Percentiles rank a stretch among this genome's conserved stretches.
Conservation (phyloP, 257 asterid genomes). For the Nicotiana tomentosiformis region DNA sequence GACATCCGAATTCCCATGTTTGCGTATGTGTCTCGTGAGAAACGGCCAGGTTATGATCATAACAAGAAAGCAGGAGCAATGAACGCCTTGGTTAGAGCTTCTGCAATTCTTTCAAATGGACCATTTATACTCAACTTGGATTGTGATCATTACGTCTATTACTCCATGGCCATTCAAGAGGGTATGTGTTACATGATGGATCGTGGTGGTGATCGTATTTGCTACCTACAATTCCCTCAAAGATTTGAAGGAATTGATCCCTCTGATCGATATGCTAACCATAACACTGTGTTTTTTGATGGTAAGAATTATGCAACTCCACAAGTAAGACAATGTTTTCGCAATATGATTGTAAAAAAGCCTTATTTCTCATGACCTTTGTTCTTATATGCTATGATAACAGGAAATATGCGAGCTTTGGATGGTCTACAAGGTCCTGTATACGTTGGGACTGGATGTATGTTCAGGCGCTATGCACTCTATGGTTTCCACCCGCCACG, state of each 20-base stretch:
- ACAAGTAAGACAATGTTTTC: not conserved
- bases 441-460: slow-evolving; percentile 92
- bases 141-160: slow-evolving; percentile 87
- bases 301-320: slow-evolving; percentile 34
- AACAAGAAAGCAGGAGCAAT: slow-evolving; percentile 99
- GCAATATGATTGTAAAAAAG: not conserved
- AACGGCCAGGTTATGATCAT: slow-evolving; percentile 78
- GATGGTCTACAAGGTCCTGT: slow-evolving; percentile 98
- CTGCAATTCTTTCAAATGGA: slow-evolving; percentile 87
- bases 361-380: not conserved
- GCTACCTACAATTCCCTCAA: slow-evolving; percentile 96
- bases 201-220: slow-evolving; percentile 89
- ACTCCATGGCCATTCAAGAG: slow-evolving; percentile 68
- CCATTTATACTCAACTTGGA: slow-evolving; percentile 91
- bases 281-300: slow-evolving; percentile 89
- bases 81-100: slow-evolving; percentile 93
- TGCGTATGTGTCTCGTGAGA: slow-evolving; percentile 91
- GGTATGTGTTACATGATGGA: slow-evolving; percentile 99
- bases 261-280: slow-evolving; percentile 93
- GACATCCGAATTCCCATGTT: slow-evolving; percentile 87
- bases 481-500: slow-evolving; percentile 86
- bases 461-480: slow-evolving; percentile 82
- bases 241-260: slow-evolving; percentile 98
- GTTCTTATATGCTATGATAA: not conserved
- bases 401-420: slow-evolving; percentile 96